Base-by-base conservation (phyloP, 495 filamentous ascomycete species). In the Recurvomyces mirabilis region DNA sequence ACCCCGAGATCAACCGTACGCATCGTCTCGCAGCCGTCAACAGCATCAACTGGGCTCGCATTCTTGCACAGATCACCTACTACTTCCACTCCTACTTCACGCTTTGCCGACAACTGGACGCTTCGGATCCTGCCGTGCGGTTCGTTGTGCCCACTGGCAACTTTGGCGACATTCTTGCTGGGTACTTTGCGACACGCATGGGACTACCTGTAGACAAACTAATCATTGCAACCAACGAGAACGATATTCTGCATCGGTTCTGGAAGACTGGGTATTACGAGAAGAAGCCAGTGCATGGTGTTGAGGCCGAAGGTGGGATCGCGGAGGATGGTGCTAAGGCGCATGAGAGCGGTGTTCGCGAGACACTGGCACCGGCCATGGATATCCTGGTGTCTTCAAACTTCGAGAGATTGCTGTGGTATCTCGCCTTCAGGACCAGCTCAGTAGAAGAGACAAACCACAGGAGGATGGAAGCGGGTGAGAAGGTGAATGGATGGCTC, bases 331-430 rank as follows among this genome's bases (percentile, higher is more conserved):
- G 77, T 20, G 73, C 63, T 25, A 76, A 83, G 57, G 80, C 80
- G 4, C 73, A 82, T 54, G 68, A 68, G 29, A 72, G 72, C 28
- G 83, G 81, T 35, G 81, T 85, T 41, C 85, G 84, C 63, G 89
- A 91, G 62, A 95, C 91, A 0, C 68, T 85, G 28, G 81, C 75
- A 40, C 89, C 91, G 0, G 91, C 91, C 15, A 98, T 98, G 91
- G 91, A 96, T 60, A 95, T 95, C 41, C 71, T 96, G 11, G 87
- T 95, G 26, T 83, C 77, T 41, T 87, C 80, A 61, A 98, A 98
- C 70, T 95, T 98, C 61, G 91, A 98, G 69, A 75, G 91, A 21
- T 70, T 98, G 0, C 70, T 98, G n/a, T 95, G 89, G 89, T 94
- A 82, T 68, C 70, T 94, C 10, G 78, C 85, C 1, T 78, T 81